Percentiles rank a stretch among this genome's conserved stretches.
These are phyloP conservation scores for Fraxinus velutina DNA, from an alignment of 305 asterid species.

Conservation along the genomic window DNA sequence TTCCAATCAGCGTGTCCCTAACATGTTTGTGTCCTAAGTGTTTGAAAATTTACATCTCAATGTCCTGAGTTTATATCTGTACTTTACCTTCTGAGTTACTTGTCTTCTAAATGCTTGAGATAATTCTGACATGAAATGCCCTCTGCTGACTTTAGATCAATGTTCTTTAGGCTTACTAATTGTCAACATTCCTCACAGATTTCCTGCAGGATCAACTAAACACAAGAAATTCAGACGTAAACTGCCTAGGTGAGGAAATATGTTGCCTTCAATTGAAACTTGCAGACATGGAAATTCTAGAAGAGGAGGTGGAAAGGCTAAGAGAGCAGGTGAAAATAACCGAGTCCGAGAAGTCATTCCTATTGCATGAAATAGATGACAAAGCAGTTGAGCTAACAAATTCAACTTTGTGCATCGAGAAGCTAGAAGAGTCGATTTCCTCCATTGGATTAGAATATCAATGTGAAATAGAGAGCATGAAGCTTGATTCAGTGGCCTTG, in stretches of 20 bases:
- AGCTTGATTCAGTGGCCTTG: slow-evolving; percentile 58
- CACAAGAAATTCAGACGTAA: slow-evolving; percentile 49
- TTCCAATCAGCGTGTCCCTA: neutral
- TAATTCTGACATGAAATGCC: neutral
- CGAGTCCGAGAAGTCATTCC: slow-evolving; percentile 41
- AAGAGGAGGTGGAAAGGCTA: slow-evolving; percentile 46
- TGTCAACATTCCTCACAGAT: slow-evolving; percentile 47
- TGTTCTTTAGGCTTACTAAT: slow-evolving; percentile 17
- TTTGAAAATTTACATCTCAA: neutral
- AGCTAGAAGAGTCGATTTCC: slow-evolving; percentile 68
- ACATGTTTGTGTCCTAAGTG: neutral
- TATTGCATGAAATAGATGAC: slow-evolving; percentile 52
- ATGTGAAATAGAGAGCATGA: slow-evolving; percentile 81
- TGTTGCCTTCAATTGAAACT: slow-evolving; percentile 53
- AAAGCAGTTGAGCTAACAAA: slow-evolving; percentile 44
- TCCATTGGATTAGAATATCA: slow-evolving; percentile 73
- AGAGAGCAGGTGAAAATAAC: slow-evolving; percentile 49
- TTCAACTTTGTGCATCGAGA: slow-evolving; percentile 42
- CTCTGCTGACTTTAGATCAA: slow-evolving; percentile 14
- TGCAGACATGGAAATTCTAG: slow-evolving; percentile 40
- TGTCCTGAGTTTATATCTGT: neutral
- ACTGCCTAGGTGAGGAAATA: slow-evolving; percentile 44
- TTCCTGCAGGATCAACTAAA: slow-evolving; percentile 87
- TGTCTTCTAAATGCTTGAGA: slow-evolving; percentile 5
- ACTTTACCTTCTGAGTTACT: neutral